Conservation (phyloP, 495 filamentous ascomycete genomes). For the Penicillium silybi region DNA sequence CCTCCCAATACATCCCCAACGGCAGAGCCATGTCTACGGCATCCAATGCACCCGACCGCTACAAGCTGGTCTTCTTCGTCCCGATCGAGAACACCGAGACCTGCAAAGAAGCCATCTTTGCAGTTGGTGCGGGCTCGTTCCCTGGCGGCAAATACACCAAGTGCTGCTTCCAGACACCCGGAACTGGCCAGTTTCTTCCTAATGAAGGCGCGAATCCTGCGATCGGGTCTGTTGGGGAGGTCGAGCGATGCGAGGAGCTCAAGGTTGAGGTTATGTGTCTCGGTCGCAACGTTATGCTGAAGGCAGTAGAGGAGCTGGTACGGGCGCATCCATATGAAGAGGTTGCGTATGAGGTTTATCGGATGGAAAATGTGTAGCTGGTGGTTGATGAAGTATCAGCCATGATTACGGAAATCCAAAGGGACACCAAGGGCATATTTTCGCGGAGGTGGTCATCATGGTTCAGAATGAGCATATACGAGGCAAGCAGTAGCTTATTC, state of each 20-base stretch:
- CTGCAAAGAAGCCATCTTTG: conserved; percentile 47
- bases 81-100: conserved; percentile 34
- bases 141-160: conserved; percentile 43
- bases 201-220: conserved; percentile 35
- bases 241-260: conserved; percentile 50
- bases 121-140: conserved; percentile 41
- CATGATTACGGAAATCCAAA: background rate
- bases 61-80: conserved; percentile 50
- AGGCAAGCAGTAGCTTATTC: no score
- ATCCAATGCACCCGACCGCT: conserved; percentile 27
- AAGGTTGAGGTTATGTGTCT: conserved; percentile 52
- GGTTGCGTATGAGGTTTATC: conserved; percentile 69
- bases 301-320: conserved; percentile 39
- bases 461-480: background rate
- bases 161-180: conserved; percentile 37
- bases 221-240: conserved; percentile 32
- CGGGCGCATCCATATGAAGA: conserved; percentile 79
- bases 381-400: background rate
- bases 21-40: conserved; percentile 12
- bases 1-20: background rate
- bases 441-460: background rate
- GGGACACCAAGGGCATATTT: background rate
- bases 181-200: conserved; percentile 41
- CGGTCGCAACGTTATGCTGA: conserved; percentile 42
- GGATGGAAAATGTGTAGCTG: conserved; percentile 62